Percentiles rank a stretch among this genome's conserved stretches.
Evolutionary conservation across 495 filamentous ascomycete species (phyloP).

Genomic region (Astrocystis sublimbata): DNA sequence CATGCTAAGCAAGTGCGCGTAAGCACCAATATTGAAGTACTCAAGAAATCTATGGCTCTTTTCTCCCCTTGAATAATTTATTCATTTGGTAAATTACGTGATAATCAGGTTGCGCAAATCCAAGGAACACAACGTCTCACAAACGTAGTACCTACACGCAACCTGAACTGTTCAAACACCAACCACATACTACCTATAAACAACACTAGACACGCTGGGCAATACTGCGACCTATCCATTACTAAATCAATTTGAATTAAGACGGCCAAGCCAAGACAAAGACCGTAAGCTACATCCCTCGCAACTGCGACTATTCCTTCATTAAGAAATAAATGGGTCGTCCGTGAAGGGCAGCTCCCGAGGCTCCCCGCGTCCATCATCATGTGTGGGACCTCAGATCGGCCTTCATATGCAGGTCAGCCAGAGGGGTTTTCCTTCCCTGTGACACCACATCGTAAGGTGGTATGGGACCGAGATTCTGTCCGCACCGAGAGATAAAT

Average conservation of each 20-base stretch:
- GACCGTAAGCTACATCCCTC: background rate
- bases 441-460: background rate
- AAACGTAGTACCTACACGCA: too few species aligned
- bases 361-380: slow-evolving; percentile 7
- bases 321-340: slow-evolving; percentile 8
- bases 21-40: too few species aligned
- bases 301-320: background rate
- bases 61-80: too few species aligned
- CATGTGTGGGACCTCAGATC: slow-evolving; percentile 8
- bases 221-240: background rate
- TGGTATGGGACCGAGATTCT: background rate
- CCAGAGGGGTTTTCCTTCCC: background rate
- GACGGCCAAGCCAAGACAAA: background rate
- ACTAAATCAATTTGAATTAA: background rate
- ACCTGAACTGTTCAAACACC: too few species aligned
- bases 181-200: too few species aligned
- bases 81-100: too few species aligned
- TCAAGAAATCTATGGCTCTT: too few species aligned
- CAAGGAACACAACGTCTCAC: too few species aligned
- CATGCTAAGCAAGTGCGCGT: background rate
- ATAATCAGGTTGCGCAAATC: too few species aligned
- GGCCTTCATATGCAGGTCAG: slow-evolving; percentile 13
- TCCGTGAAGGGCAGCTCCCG: slow-evolving; percentile 15
- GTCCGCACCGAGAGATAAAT: slow-evolving; percentile 1
- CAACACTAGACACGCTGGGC: too few species aligned